phyloP scores from a whole-genome alignment of 768 basidiomycete species.

The Kwoniella dendrophila region DNA sequence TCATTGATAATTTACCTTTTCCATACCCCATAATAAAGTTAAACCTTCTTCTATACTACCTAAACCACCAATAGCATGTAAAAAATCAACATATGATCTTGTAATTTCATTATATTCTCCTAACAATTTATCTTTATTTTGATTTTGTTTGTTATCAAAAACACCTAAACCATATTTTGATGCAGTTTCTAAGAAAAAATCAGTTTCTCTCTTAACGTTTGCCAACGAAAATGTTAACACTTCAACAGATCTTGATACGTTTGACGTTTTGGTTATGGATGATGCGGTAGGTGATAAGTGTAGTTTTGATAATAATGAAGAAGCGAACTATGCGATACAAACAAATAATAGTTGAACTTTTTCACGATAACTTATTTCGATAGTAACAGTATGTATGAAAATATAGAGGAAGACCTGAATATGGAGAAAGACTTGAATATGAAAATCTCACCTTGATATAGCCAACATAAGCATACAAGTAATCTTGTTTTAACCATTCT shows the following conservation, averaged over 20 bases:
- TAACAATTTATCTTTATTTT: conserved; percentile 1
- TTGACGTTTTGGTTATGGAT: conserved; percentile 44
- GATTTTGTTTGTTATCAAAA: background rate
- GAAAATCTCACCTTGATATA: conserved; percentile 62
- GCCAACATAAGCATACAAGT: conserved; percentile 72
- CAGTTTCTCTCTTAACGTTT: conserved; percentile 65
- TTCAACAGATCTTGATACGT: conserved; percentile 59
- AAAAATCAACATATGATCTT: conserved; percentile 71
- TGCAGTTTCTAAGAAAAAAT: conserved; percentile 66
- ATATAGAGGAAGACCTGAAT: too few species aligned
- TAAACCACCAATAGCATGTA: conserved; percentile 62
- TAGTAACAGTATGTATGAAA: too few species aligned
- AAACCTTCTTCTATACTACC: conserved; percentile 66
- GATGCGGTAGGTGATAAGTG: conserved; percentile 59
- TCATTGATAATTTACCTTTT: conserved; percentile 68
- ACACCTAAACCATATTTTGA: conserved; percentile 59
- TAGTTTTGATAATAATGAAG: conserved; percentile 66
- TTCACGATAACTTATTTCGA: background rate
- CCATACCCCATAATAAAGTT: conserved; percentile 78
- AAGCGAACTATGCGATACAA: conserved; percentile 63
- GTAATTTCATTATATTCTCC: conserved; percentile 60
- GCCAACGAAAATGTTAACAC: conserved; percentile 63
- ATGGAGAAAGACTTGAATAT: background rate
- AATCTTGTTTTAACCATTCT: conserved; percentile 72
- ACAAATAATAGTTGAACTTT: background rate